phyloP scores from a whole-genome alignment of 208 protist genomes.

The Acanthamoeba rhysodes region DNA sequence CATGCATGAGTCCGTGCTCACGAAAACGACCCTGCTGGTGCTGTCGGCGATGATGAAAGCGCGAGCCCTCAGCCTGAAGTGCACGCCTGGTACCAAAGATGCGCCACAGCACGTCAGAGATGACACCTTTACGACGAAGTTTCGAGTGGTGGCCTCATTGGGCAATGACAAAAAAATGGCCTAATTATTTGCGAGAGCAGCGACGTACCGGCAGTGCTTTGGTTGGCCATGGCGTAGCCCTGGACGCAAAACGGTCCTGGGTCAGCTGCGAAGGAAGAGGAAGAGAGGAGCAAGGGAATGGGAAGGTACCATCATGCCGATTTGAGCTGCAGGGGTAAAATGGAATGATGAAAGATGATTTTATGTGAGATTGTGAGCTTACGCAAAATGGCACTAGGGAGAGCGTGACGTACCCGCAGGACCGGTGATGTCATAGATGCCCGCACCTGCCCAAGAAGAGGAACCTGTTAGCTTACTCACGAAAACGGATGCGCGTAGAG shows the following conservation, averaged over 20 bases:
- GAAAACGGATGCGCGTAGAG: not conserved
- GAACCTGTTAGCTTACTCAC: not conserved
- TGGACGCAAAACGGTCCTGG: not conserved
- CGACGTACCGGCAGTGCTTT: constrained; percentile 63
- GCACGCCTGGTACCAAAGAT: constrained; percentile 72
- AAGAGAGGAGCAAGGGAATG: not conserved
- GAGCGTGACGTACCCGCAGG: constrained; percentile 74
- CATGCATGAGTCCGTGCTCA: constrained; percentile 86
- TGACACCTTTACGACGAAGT: not conserved
- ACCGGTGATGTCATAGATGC: constrained; percentile 87
- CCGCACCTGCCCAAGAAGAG: constrained; percentile 64
- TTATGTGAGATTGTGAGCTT: not conserved
- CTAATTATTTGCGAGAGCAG: too few species aligned
- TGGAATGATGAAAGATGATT: not conserved
- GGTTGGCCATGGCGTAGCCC: constrained; percentile 83
- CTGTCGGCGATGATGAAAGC: constrained; percentile 83
- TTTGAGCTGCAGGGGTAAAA: constrained; percentile 49
- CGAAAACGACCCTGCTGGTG: constrained; percentile 81
- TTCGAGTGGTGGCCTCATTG: not conserved
- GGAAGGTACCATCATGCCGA: constrained; percentile 27
- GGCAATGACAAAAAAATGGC: not conserved
- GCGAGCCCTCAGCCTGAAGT: constrained; percentile 81
- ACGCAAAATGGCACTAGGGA: not conserved
- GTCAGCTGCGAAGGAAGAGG: not conserved
- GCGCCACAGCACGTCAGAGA: not conserved